These are phyloP conservation scores for Bacidia gigantensis DNA, from an alignment of 495 filamentous ascomycete genomes.

Conservation along the genomic window DNA sequence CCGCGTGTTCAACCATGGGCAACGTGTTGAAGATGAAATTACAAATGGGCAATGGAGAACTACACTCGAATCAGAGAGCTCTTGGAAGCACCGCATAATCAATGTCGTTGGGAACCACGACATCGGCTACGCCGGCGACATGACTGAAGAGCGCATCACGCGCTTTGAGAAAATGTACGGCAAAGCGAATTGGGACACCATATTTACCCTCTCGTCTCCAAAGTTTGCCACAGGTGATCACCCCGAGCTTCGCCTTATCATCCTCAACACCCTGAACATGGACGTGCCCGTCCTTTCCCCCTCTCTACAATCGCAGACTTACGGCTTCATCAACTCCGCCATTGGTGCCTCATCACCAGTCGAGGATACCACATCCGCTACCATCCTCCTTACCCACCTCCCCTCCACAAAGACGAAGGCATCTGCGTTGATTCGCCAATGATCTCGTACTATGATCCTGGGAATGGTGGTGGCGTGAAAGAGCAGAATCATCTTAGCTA, in stretches of 20 bases:
- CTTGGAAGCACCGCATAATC: conserved; percentile 66
- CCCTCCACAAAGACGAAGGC: conserved; percentile 73
- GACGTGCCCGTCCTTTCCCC: conserved; percentile 61
- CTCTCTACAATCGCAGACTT: conserved; percentile 54
- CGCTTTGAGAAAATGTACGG: conserved; percentile 78
- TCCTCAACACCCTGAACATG: conserved; percentile 83
- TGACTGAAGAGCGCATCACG: conserved; percentile 52
- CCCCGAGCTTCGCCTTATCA: conserved; percentile 63
- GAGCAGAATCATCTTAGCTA: conserved; percentile 86
- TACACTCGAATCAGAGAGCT: conserved; percentile 33
- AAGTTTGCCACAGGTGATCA: conserved; percentile 14
- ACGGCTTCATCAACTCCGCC: conserved; percentile 60
- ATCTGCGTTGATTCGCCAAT: conserved; percentile 74
- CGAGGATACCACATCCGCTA: conserved; percentile 51
- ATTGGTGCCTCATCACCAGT: conserved; percentile 55
- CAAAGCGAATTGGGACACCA: conserved; percentile 71
- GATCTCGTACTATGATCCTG: conserved; percentile 52
- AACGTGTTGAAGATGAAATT: conserved; percentile 52
- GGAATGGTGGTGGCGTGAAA: conserved; percentile 52
- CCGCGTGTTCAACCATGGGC: conserved; percentile 56
- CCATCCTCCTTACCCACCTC: conserved; percentile 79
- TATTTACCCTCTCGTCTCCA: conserved; percentile 45
- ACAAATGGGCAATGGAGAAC: conserved; percentile 21
- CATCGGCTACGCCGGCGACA: conserved; percentile 86
- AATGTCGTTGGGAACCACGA: conserved; percentile 92